Conservation (phyloP, 768 basidiomycete genomes). For the Gymnopilus dilepis region DNA sequence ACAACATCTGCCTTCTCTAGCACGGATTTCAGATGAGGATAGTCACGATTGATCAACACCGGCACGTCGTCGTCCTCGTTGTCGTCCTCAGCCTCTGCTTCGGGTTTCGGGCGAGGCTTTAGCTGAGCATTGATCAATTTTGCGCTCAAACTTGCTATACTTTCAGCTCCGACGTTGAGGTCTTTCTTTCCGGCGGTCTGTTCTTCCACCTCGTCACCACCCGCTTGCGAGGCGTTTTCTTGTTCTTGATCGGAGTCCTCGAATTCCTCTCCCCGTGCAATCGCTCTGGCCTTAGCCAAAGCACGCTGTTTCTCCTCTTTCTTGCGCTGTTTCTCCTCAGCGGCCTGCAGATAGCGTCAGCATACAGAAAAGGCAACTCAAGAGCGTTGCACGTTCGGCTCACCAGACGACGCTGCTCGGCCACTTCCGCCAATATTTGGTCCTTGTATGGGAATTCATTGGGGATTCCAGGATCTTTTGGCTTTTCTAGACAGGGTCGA, state of each 20-base stretch:
- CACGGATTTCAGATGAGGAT: conserved; percentile 68
- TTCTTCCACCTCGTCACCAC: conserved; percentile 31
- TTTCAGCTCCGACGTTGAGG: conserved; percentile 56
- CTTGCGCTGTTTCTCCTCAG: conserved; percentile 74
- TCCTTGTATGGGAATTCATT: conserved; percentile 95
- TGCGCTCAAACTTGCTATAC: conserved; percentile 51
- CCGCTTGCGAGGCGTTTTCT: conserved; percentile 22
- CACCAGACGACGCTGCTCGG: conserved; percentile 79
- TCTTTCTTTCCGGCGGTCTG: conserved; percentile 37
- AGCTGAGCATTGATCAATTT: conserved; percentile 43
- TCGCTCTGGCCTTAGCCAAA: conserved; percentile 30
- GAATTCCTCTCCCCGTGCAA: conserved; percentile 28
- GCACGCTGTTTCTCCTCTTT: conserved; percentile 61
- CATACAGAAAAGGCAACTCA: background rate
- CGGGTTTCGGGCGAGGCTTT: conserved; percentile 33
- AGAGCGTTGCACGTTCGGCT: conserved; percentile 27
- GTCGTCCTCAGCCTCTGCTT: conserved; percentile 33
- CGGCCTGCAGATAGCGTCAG: conserved; percentile 50
- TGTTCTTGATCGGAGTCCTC: conserved; percentile 27
- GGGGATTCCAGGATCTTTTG: conserved; percentile 93
- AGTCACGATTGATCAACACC: conserved; percentile 63
- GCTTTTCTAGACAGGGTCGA: conserved; percentile 55
- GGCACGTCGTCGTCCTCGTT: conserved; percentile 60
- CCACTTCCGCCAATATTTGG: conserved; percentile 89
- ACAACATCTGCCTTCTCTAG: conserved; percentile 81